These are phyloP conservation scores for Aspergillus ruber DNA, from an alignment of 2,329 filamentous ascomycete genomes.

Conservation along the genomic window DNA sequence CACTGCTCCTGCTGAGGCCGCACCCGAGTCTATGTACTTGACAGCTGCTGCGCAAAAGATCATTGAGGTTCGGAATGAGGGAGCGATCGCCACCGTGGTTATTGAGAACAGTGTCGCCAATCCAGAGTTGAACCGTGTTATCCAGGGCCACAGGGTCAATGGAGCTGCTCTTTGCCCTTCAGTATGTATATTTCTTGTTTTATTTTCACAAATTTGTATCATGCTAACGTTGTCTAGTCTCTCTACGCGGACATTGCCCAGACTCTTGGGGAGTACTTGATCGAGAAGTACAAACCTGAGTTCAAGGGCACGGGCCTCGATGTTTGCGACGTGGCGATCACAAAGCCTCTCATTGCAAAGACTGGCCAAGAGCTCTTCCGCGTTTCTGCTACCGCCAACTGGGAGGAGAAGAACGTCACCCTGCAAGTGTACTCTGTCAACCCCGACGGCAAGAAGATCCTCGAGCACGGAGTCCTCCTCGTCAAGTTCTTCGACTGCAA, in stretches of 20 bases:
- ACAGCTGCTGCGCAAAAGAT: slow-evolving; percentile 27
- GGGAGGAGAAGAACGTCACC: slow-evolving; percentile 24
- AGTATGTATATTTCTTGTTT: slow-evolving; percentile 12
- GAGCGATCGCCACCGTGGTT: slow-evolving; percentile 21
- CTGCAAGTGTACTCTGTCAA: slow-evolving; percentile 33
- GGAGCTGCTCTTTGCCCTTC: slow-evolving; percentile 30
- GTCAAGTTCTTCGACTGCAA: slow-evolving; percentile 28
- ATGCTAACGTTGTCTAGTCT: slow-evolving; percentile 15
- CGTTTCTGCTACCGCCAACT: slow-evolving; percentile 30
- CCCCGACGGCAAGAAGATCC: slow-evolving; percentile 29
- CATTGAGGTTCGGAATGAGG: slow-evolving; percentile 21
- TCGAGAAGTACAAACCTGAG: slow-evolving; percentile 29
- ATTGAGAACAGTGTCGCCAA: slow-evolving; percentile 31
- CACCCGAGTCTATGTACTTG: slow-evolving; percentile 17
- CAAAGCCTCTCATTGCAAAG: slow-evolving; percentile 52
- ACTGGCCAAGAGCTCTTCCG: slow-evolving; percentile 33
- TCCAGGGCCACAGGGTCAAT: slow-evolving; percentile 33
- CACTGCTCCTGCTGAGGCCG: slow-evolving; percentile 6
- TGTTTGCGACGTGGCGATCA: slow-evolving; percentile 29
- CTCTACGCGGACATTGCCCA: slow-evolving; percentile 34
- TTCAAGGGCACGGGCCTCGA: slow-evolving; percentile 25
- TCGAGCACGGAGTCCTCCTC: slow-evolving; percentile 31
- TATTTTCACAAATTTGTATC: background rate
- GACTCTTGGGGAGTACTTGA: slow-evolving; percentile 28
- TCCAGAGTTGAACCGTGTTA: slow-evolving; percentile 27